A percentile compares a stretch with the other conserved stretches of the same genome.
Evolutionary conservation across 148 eudicot genomes (phyloP).

Genomic region (Beta vulgaris): DNA sequence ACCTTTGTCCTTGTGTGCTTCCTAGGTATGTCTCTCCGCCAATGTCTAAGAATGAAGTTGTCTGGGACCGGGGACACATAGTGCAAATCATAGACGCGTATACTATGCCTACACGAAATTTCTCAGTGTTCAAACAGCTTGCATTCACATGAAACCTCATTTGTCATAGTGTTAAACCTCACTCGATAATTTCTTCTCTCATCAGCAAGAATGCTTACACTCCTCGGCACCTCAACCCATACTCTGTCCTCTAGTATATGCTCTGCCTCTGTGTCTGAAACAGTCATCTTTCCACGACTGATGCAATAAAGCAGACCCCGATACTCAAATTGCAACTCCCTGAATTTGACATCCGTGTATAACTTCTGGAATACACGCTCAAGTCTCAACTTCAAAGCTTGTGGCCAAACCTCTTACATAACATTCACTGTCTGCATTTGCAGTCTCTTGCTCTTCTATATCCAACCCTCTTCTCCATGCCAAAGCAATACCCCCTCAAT

Average conservation of each 20-base stretch:
- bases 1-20: conserved; percentile 2
- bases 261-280: conserved; percentile 1
- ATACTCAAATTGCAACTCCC: conserved; percentile 1
- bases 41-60: conserved; percentile 4
- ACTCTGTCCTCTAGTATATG: neutral
- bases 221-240: conserved; percentile 6
- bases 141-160: conserved; percentile 5
- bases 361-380: neutral
- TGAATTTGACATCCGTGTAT: conserved; percentile 13
- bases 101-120: conserved; percentile 11
- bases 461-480: conserved; percentile 7
- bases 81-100: neutral
- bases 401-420: neutral
- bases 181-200: conserved; percentile 2
- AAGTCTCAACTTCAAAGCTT: neutral
- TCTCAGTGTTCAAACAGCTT: conserved; percentile 3
- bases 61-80: neutral
- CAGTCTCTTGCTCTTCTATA: neutral
- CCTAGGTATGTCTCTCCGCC: conserved; percentile 6
- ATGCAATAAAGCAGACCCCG: neutral
- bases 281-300: neutral
- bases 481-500: neutral
- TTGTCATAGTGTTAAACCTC: neutral
- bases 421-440: neutral
- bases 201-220: neutral